Conservation (phyloP, 2,329 filamentous ascomycete species). For the Ascomycota sp. region DNA sequence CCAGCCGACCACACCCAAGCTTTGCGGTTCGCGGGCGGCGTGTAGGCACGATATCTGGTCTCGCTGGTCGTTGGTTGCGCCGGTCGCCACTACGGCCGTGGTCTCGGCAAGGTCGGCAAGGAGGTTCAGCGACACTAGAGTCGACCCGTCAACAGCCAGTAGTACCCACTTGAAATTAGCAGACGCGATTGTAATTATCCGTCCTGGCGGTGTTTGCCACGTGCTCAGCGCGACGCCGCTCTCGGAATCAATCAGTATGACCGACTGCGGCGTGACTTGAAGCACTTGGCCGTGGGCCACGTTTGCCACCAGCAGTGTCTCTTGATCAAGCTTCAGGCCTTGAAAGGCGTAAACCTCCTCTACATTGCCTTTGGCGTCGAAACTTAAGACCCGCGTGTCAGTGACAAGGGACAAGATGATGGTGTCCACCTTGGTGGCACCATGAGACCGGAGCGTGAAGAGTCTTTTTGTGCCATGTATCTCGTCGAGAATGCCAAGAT, state of each 20-base stretch:
- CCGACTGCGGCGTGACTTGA: constrained; percentile 49
- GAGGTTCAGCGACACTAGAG: constrained; percentile 46
- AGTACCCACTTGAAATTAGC: constrained; percentile 48
- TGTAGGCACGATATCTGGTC: constrained; percentile 76
- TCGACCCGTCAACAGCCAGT: constrained; percentile 54
- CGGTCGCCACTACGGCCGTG: constrained; percentile 35
- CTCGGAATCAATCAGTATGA: constrained; percentile 38
- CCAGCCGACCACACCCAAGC: constrained; percentile 61
- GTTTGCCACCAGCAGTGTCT: constrained; percentile 50
- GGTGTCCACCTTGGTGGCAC: constrained; percentile 35
- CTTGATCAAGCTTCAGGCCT: constrained; percentile 44
- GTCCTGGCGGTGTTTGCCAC: constrained; percentile 30
- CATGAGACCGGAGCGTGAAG: constrained; percentile 39
- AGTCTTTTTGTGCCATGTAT: constrained; percentile 52
- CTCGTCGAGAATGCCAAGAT: constrained; percentile 60
- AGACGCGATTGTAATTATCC: constrained; percentile 55
- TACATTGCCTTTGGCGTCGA: constrained; percentile 51
- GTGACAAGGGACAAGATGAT: constrained; percentile 61
- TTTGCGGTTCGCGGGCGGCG: constrained; percentile 37
- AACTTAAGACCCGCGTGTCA: constrained; percentile 65
- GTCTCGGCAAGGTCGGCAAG: constrained; percentile 31
- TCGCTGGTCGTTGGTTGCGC: constrained; percentile 11
- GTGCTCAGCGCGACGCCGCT: constrained; percentile 28
- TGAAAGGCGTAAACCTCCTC: constrained; percentile 66
- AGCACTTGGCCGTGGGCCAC: constrained; percentile 40